A percentile compares a stretch with the other conserved stretches of the same genome.
Evolutionary conservation across 495 filamentous ascomycete species (phyloP).

Genomic region (Aspergillus kassunensis): DNA sequence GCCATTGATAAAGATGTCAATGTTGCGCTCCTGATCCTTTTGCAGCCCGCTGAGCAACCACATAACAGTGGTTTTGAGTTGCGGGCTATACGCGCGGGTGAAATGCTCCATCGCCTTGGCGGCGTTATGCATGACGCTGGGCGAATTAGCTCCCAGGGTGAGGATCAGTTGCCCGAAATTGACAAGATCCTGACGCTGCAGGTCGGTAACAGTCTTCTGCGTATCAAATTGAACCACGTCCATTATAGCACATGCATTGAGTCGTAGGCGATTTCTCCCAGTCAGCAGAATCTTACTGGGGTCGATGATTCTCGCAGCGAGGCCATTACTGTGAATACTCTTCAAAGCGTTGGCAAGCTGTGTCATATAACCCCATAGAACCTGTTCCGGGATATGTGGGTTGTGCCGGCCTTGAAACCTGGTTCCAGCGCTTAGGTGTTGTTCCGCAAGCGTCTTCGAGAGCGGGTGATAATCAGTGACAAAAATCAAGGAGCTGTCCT

Average conservation of each 20-base stretch:
- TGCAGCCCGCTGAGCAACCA: constrained; percentile 65
- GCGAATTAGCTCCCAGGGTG: constrained; percentile 65
- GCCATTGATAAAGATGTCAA: constrained; percentile 71
- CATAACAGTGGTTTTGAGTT: constrained; percentile 67
- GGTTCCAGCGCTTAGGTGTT: constrained; percentile 62
- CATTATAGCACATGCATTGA: constrained; percentile 80
- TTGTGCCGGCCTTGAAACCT: constrained; percentile 47
- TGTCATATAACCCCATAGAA: constrained; percentile 87
- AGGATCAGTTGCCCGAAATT: constrained; percentile 83
- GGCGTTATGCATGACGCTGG: constrained; percentile 50
- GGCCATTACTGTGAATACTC: constrained; percentile 71
- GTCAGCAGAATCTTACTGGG: constrained; percentile 79
- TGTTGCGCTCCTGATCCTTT: constrained; percentile 54
- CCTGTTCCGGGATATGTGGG: constrained; percentile 63
- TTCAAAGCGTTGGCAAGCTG: constrained; percentile 89
- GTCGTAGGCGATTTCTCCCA: constrained; percentile 67
- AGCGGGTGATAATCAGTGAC: constrained; percentile 90
- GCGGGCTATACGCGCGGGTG: constrained; percentile 63
- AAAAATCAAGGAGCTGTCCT: constrained; percentile 91
- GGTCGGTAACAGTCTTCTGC: constrained; percentile 60
- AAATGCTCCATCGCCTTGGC: constrained; percentile 67
- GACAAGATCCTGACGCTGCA: constrained; percentile 84
- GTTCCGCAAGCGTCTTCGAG: constrained; percentile 83
- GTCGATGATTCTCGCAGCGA: constrained; percentile 81
- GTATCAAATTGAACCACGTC: constrained; percentile 80